Evolutionary conservation across 2,329 filamentous ascomycete genomes (phyloP).

Genomic region (Ilyonectria destructans): DNA sequence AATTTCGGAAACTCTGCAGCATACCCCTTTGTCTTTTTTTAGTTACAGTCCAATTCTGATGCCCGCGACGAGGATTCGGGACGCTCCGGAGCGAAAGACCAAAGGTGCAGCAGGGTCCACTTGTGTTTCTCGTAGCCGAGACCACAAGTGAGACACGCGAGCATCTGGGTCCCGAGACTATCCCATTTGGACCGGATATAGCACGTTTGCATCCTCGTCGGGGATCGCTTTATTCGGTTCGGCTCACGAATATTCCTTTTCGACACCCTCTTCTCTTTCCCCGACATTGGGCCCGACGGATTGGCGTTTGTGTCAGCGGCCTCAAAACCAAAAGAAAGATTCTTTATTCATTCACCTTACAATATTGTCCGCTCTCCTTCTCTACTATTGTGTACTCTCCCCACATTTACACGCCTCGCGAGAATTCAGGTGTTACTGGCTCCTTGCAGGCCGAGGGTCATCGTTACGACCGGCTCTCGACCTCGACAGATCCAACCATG

Average conservation of each 20-base stretch:
- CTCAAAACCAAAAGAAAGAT: conserved; percentile 39
- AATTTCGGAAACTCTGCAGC: conserved; percentile 53
- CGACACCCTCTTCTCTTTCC: conserved; percentile 30
- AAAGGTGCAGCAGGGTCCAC: conserved; percentile 3
- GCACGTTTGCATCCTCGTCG: conserved; percentile 1
- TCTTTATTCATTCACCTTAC: conserved; percentile 29
- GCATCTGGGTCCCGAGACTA: conserved; percentile 6
- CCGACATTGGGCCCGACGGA: conserved; percentile 36
- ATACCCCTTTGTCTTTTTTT: conserved; percentile 55
- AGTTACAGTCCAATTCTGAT: conserved; percentile 40
- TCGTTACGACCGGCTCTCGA: conserved; percentile 13
- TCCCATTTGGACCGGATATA: conserved; percentile 2
- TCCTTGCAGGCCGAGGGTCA: conserved; percentile 26
- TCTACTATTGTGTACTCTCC: conserved; percentile 25
- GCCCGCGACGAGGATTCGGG: conserved; percentile 34
- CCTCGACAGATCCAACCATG: conserved; percentile 15
- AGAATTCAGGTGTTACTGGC: conserved; percentile 27
- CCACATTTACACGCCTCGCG: conserved; percentile 24
- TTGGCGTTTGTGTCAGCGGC: conserved; percentile 42
- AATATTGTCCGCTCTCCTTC: conserved; percentile 24
- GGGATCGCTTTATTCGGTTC: conserved; percentile 19
- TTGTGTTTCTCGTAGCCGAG: conserved; percentile 16
- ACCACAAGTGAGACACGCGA: conserved; percentile 14
- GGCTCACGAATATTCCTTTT: conserved; percentile 38
- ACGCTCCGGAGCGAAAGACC: conserved; percentile 14